Evolutionary conservation across 2,329 filamentous ascomycete genomes (phyloP).

Genomic region (Colletotrichum sp.): DNA sequence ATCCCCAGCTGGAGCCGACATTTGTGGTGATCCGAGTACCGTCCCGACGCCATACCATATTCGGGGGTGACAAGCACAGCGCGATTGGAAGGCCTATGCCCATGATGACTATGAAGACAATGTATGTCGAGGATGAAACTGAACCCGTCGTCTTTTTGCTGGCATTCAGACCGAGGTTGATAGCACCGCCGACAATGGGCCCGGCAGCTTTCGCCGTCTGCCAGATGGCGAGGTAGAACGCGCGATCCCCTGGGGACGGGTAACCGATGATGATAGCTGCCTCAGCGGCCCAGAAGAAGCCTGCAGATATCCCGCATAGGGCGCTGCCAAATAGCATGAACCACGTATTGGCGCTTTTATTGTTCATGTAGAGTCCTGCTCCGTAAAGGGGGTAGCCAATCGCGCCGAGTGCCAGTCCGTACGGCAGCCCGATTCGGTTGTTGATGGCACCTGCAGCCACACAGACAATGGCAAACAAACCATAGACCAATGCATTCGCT

Average conservation of each 20-base stretch:
- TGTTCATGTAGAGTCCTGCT: slow-evolving; percentile 1
- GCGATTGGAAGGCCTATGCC: slow-evolving; percentile 64
- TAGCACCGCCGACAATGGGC: slow-evolving; percentile 64
- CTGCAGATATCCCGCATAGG: slow-evolving; percentile 44
- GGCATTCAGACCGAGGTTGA: slow-evolving; percentile 69
- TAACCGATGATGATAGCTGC: slow-evolving; percentile 58
- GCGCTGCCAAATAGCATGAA: slow-evolving; percentile 67
- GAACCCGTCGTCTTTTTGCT: slow-evolving; percentile 59
- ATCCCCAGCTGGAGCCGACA: background rate
- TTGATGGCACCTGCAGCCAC: slow-evolving; percentile 6
- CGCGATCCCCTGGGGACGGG: slow-evolving; percentile 36
- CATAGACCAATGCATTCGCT: background rate
- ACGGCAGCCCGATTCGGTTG: background rate
- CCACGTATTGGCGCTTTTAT: slow-evolving; percentile 52
- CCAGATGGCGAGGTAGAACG: slow-evolving; percentile 3
- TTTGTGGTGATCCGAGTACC: slow-evolving; percentile 56
- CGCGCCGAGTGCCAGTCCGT: background rate
- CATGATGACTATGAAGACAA: slow-evolving; percentile 72
- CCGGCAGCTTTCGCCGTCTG: slow-evolving; percentile 6
- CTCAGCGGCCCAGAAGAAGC: slow-evolving; percentile 40
- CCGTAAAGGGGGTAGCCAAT: slow-evolving; percentile 3
- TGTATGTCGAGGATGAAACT: slow-evolving; percentile 69
- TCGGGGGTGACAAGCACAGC: slow-evolving; percentile 61
- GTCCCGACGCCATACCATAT: slow-evolving; percentile 65
- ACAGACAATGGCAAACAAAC: background rate